phyloP scores from a whole-genome alignment of 2,329 filamentous ascomycete genomes.

The Calonectria montana region DNA sequence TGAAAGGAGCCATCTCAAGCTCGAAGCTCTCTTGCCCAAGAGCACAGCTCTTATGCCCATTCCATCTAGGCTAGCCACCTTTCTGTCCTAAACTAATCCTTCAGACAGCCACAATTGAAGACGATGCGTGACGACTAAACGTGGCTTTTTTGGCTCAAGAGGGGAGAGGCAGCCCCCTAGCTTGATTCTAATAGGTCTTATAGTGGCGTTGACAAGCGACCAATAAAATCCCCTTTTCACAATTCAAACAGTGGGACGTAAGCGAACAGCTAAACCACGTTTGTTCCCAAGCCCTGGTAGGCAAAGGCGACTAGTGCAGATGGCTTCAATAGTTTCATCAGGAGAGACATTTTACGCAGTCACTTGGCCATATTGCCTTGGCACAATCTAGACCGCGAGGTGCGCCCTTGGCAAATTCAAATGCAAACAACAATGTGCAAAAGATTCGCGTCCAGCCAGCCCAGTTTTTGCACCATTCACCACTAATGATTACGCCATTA shows the following conservation, averaged over 20 bases:
- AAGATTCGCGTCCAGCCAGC: background rate
- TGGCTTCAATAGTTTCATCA: conserved; percentile 1
- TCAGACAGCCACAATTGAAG: background rate
- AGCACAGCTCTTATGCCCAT: background rate
- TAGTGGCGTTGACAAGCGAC: background rate
- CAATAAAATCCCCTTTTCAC: background rate
- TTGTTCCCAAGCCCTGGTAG: background rate
- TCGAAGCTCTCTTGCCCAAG: background rate
- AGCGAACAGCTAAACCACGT: background rate
- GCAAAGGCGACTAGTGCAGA: background rate
- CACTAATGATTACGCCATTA: background rate
- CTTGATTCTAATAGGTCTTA: background rate
- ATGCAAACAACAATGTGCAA: background rate
- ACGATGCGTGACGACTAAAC: background rate
- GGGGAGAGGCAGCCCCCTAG: background rate
- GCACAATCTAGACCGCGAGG: background rate
- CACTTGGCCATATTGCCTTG: background rate
- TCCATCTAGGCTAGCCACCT: no score
- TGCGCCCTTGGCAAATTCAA: background rate
- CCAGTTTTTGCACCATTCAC: background rate
- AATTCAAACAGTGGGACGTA: background rate
- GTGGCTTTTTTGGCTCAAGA: background rate
- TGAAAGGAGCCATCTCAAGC: no score
- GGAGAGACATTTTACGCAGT: background rate
- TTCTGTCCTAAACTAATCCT: background rate